Base-by-base conservation (phyloP, 106 monocot genomes). In the Amphibolis antarctica region DNA sequence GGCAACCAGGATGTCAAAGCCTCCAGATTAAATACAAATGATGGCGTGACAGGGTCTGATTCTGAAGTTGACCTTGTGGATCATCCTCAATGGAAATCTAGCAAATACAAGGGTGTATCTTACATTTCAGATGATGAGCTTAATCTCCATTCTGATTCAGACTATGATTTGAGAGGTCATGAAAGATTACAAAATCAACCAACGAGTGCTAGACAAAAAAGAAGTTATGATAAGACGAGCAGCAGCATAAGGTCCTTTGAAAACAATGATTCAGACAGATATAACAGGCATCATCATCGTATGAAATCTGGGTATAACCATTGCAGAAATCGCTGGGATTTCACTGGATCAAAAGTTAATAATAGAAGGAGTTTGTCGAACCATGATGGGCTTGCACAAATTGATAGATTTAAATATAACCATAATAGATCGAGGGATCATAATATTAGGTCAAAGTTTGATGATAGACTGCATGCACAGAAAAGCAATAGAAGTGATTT, bases 61-160 rank as follows among this genome's bases (percentile, higher is more conserved):
- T 71, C 63, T 28, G 62, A 76, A 19, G 46, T 18, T 59, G 65
- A 74, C 15, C 42, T 66, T 43, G 18, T 43, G 42, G 56, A 72
- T 69, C 68, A 79, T 53, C 74, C 76, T 42, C 64, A 53, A 1
- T 52, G 59, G 74, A 76, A 68, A 67, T 70, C 80, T 65, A 66
- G 69, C 31, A 43, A 19, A 42, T 26, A 17, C 46, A 71, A 42
- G 23, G 46, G 65, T 42, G 28, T 55, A 36, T 46, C 78, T 67
- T 75, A 53, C 54, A 57, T 64, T 69, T 72, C 63, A 55, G 81
- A 81, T 64, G 70, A 57, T 69, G 74, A 68, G 28, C 27, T 61
- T 26, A 66, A 79, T 53, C 65, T 29, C 5, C 55, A 14, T 54
- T 69, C 66, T 15, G 57, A 50, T 44, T 50, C 57, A n/a, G n/a